Evolutionary conservation across 192 early-diverging fungal genomes (phyloP).

Genomic region (Coemansia sp.): DNA sequence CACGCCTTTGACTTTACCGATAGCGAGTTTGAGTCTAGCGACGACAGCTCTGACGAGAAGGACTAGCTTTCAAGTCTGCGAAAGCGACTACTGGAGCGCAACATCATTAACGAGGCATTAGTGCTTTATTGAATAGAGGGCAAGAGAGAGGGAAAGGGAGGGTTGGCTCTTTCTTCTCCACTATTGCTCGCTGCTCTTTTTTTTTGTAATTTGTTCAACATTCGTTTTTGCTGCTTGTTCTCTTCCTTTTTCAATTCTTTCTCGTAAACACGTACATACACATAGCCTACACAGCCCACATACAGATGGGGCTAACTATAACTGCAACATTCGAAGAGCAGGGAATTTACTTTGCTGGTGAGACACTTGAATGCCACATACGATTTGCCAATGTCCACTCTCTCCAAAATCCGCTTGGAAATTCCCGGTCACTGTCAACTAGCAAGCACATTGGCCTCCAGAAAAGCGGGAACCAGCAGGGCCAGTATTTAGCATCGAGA

Average conservation of each 20-base stretch:
- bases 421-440: background rate
- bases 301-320: slow-evolving; percentile 51
- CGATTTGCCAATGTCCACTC: slow-evolving; percentile 44
- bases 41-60: slow-evolving; percentile 53
- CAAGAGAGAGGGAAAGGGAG: no score
- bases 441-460: background rate
- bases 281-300: background rate
- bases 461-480: background rate
- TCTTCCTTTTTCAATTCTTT: background rate
- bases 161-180: no score
- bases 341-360: slow-evolving; percentile 54
- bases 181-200: background rate
- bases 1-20: slow-evolving; percentile 53
- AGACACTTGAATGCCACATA: slow-evolving; percentile 55
- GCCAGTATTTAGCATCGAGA: slow-evolving; percentile 3
- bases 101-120: no score
- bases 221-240: background rate
- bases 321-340: slow-evolving; percentile 52
- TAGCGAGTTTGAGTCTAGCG: slow-evolving; percentile 43
- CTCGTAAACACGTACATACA: background rate
- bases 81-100: slow-evolving; percentile 48
- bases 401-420: background rate
- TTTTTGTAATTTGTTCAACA: background rate
- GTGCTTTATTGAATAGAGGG: background rate
- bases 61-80: slow-evolving; percentile 24